These are phyloP conservation scores for Erysimum cheiri DNA, from an alignment of 441 rosid genomes.

Conservation along the genomic window DNA sequence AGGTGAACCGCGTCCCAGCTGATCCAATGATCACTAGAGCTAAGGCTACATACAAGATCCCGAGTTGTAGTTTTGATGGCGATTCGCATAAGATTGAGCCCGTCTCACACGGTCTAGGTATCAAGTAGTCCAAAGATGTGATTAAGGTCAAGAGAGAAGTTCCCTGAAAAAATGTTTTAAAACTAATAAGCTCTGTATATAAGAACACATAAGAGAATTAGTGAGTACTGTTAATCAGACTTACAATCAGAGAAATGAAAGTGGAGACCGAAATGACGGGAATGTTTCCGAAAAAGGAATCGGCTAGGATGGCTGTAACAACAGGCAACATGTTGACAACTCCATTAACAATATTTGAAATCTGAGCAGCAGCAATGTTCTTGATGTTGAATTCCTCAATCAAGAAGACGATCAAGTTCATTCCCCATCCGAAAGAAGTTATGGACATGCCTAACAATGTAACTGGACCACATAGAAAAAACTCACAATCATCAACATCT, in stretches of 20 bases:
- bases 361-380: conserved; percentile 54
- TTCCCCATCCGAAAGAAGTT: conserved; percentile 42
- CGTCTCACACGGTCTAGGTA: conserved; percentile 46
- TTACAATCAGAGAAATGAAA: conserved; percentile 43
- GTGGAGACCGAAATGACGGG: conserved; percentile 44
- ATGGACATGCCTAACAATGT: conserved; percentile 40
- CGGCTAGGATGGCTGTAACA: conserved; percentile 50
- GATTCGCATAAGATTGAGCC: conserved; percentile 47
- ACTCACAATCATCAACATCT: background rate
- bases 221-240: background rate
- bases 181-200: conserved; percentile 17
- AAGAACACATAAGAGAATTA: background rate
- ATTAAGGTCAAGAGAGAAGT: conserved; percentile 47
- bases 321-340: conserved; percentile 46
- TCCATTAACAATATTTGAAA: conserved; percentile 46
- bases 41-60: conserved; percentile 49
- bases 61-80: conserved; percentile 50
- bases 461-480: conserved; percentile 38
- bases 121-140: conserved; percentile 44
- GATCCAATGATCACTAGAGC: conserved; percentile 38
- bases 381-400: conserved; percentile 50
- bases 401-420: conserved; percentile 58
- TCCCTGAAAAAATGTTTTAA: conserved; percentile 46
- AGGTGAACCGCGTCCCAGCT: conserved; percentile 46
- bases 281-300: conserved; percentile 50